phyloP scores from a whole-genome alignment of 1,284 basidiomycete species.

The Xerocomus nothofagi region DNA sequence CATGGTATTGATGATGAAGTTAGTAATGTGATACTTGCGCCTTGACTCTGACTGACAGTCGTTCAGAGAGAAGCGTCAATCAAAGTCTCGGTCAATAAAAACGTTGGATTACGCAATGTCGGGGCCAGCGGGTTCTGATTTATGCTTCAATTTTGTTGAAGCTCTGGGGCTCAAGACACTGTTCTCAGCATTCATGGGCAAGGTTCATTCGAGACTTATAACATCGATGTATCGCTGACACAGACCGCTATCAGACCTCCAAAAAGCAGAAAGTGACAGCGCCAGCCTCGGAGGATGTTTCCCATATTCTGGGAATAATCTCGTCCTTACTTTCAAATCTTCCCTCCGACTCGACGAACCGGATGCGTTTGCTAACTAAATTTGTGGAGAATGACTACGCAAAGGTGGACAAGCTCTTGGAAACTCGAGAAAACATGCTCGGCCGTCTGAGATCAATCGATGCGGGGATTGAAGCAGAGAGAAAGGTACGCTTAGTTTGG shows the following conservation, averaged over 20 bases:
- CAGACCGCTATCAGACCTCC: constrained; percentile 35
- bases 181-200: constrained; percentile 92
- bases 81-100: constrained; percentile 84
- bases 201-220: constrained; percentile 48
- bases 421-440: constrained; percentile 75
- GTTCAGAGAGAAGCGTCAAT: constrained; percentile 76
- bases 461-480: constrained; percentile 63
- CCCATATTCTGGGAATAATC: constrained; percentile 87
- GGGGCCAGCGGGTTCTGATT: constrained; percentile 66
- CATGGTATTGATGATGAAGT: constrained; percentile 97
- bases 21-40: constrained; percentile 28
- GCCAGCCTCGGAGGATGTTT: constrained; percentile 77
- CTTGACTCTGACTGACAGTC: constrained; percentile 12
- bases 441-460: constrained; percentile 60
- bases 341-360: constrained; percentile 77
- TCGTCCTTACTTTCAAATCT: constrained; percentile 89
- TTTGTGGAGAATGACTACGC: constrained; percentile 92
- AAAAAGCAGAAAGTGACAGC: constrained; percentile 65
- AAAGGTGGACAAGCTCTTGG: constrained; percentile 90
- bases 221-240: constrained; percentile 3
- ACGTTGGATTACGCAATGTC: constrained; percentile 91
- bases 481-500: constrained; percentile 47
- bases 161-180: constrained; percentile 85
- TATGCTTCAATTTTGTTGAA: constrained; percentile 89
- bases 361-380: constrained; percentile 87